phyloP scores from a whole-genome alignment of 352 stramenopile genomes.

The Peronospora destructor region DNA sequence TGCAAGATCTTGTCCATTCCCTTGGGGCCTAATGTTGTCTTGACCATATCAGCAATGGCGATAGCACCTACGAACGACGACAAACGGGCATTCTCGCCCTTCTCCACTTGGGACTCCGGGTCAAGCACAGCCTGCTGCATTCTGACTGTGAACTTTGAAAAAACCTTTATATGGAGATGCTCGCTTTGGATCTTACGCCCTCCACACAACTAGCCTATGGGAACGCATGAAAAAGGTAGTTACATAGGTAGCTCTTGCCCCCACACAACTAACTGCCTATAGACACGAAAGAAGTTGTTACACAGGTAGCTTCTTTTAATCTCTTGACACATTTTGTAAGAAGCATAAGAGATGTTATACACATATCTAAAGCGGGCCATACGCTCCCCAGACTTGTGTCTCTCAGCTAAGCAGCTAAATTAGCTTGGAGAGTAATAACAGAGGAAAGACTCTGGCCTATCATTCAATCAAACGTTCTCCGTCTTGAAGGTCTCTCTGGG shows the following conservation, averaged over 20 bases:
- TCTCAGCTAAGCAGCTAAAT: no score
- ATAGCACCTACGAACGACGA: slow-evolving; percentile 98
- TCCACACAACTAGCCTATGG: slow-evolving; percentile 7
- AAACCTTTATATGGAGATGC: slow-evolving; percentile 22
- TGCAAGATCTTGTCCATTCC: slow-evolving; percentile 99
- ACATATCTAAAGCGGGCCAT: no score
- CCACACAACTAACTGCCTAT: no score
- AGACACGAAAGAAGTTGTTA: no score
- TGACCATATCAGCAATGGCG: slow-evolving; percentile 99
- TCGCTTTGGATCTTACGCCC: slow-evolving; percentile 10
- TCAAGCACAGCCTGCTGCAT: slow-evolving; percentile 61
- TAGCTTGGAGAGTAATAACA: no score
- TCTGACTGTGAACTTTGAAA: neutral
- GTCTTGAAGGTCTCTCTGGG: no score
- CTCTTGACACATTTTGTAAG: no score
- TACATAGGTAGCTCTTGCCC: neutral
- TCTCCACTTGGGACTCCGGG: slow-evolving; percentile 79
- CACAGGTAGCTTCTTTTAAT: no score
- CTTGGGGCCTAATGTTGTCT: slow-evolving; percentile 99
- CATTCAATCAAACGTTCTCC: no score
- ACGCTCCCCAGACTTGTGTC: no score
- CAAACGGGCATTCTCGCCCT: slow-evolving; percentile 97
- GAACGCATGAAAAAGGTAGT: slow-evolving; percentile 1
- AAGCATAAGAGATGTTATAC: no score
- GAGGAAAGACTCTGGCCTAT: no score